Evolutionary conservation across 164 flowering plant species (phyloP).

Genomic region (Pachysandra terminalis): DNA sequence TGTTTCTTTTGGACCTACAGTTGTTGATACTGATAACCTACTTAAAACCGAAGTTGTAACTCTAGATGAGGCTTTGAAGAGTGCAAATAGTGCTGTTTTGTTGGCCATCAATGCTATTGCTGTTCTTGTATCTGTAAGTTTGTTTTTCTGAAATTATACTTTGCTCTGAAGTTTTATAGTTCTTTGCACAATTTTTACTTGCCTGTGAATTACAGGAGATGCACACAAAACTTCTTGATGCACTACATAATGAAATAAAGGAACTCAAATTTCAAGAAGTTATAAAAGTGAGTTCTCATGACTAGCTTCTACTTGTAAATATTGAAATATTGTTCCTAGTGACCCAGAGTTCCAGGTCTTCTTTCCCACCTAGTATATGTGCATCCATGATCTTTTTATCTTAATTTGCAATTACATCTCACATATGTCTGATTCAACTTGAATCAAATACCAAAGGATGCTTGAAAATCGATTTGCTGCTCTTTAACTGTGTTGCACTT

Average conservation of each 20-base stretch:
- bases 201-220: conserved; percentile 45
- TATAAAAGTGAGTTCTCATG: conserved; percentile 42
- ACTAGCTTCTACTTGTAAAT: conserved; percentile 1
- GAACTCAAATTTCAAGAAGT: conserved; percentile 50
- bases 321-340: not conserved
- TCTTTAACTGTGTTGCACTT: not conserved
- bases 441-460: no score
- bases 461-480: not conserved
- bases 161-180: not conserved
- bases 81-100: conserved; percentile 77
- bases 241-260: conserved; percentile 29
- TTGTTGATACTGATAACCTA: conserved; percentile 70
- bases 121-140: conserved; percentile 68
- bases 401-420: not conserved
- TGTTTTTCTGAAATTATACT: not conserved
- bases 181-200: not conserved
- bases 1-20: conserved; percentile 36
- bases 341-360: not conserved
- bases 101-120: conserved; percentile 66
- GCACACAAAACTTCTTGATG: conserved; percentile 42
- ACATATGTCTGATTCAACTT: not conserved
- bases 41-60: conserved; percentile 77
- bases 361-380: not conserved
- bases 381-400: not conserved
- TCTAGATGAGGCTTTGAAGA: conserved; percentile 80